Percentiles rank a stretch among this genome's conserved stretches.
Evolutionary conservation across 345 rosid species (phyloP).

Genomic region (Sonneratia alba): DNA sequence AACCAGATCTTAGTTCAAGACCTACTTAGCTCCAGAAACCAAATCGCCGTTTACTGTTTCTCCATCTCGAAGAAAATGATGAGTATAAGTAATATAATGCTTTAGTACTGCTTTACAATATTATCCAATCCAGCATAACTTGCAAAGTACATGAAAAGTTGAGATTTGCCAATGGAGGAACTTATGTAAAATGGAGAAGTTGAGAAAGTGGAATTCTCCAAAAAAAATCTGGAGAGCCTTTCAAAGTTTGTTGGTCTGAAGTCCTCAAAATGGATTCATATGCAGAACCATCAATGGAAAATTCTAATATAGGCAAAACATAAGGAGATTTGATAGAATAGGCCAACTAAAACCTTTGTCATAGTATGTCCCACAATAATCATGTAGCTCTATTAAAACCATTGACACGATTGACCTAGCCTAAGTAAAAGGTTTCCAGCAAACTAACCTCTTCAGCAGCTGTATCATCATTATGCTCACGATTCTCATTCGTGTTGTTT

Average conservation of each 20-base stretch:
- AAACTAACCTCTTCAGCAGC: constrained; percentile 52
- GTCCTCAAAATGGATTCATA: neutral
- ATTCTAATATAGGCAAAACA: neutral
- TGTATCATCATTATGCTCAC: constrained; percentile 23
- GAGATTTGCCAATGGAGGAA: neutral
- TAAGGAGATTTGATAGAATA: neutral
- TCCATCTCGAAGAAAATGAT: neutral
- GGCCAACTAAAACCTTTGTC: neutral
- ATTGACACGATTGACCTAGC: neutral
- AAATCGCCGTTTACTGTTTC: neutral
- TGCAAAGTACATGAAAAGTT: neutral
- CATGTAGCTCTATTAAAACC: neutral
- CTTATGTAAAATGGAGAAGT: too few relatives aligned
- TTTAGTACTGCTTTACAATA: neutral
- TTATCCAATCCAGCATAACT: neutral
- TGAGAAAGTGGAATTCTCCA: neutral
- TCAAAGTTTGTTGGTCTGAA: neutral
- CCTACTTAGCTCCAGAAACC: neutral
- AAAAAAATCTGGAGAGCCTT: neutral
- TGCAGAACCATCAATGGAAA: neutral
- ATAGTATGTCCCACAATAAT: neutral
- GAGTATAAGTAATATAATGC: too few relatives aligned
- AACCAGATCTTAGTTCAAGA: neutral
- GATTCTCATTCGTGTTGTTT: constrained; percentile 35
- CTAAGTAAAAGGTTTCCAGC: neutral